Base-by-base conservation (phyloP, 768 basidiomycete species). In the Leccinum subgranulosum region DNA sequence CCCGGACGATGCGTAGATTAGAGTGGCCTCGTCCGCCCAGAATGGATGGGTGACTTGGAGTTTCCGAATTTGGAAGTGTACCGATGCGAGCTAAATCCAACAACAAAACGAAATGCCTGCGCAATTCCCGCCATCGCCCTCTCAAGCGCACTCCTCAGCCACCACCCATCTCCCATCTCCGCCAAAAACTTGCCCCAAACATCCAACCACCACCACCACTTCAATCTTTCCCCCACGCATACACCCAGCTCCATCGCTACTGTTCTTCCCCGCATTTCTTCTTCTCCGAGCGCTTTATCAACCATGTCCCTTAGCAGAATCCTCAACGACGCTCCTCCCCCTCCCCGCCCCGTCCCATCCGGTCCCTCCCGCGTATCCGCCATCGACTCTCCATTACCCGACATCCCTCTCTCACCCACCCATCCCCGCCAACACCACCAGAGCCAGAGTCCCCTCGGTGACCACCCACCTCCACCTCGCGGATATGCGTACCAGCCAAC, bases 241-340 rank as follows among this genome's bases (percentile, higher is more conserved):
- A 43, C 11, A 43, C 41, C 41, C 41, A 19, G 5, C 41, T 19
- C 11, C 29, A 27, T 34, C 39, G 29, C 50, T 49, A 39, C 55
- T 11, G 31, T 31, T 25, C 43, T 39, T 17, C 19, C 31, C 28
- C n/a, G 8, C 47, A 29, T 15, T 45, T 43, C 19, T 46, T 34
- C 54, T 48, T 19, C 31, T 31, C 31, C 31, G 6, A 28, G 49
- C 60, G 41, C 65, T 57, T 51, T 23, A 29, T 57, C 54, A 46
- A 65, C 59, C 73, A 91, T 91, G 88, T 90, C 89, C 51, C 83
- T 91, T 71, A 85, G 84, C 65, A 81, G 84, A 63, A 90, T 91
- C 60, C 84, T 91, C 74, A 91, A 91, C 75, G 84, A 90, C 75
- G 85, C 88, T 62, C 81, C 86, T 45, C 73, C 77, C 31, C 75